Base-by-base conservation (phyloP, 73 alveolate species). In the Tetrahymena thermophila region DNA sequence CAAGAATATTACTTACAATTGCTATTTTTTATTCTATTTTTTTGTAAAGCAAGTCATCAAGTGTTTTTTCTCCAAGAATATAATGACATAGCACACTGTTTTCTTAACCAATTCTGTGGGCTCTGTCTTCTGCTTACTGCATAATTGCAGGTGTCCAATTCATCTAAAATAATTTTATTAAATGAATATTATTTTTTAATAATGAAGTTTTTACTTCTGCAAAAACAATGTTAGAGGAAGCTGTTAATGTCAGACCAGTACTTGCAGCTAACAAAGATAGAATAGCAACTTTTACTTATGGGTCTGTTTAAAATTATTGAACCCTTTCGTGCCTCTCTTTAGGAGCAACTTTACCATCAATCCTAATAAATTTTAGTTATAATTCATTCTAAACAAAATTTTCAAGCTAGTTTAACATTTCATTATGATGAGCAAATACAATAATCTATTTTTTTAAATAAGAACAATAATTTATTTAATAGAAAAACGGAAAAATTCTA, bases 41-140 rank as follows among this genome's bases (percentile, higher is more conserved):
- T 25, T 85, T 85, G 25, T 85, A 85, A 23, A 85, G 35, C 4
- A 19, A 28, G 10, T 85, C 94, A 85, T 85, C 94, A 25, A 40
- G 35, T 1, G 94, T 40, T 34, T 43, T 43, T 43, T 85, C 71
- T 3, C 94, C 99, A 94, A 97, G 96, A 94, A 99, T 95, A 94
- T 98, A 99, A 93, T 98, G 98, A 43, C 99, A 96, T 58, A 96
- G 97, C 23, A 99, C 99, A 42, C 96, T 89, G 44, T 98, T 96
- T 94, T 96, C 94, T 95, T 99, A 98, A 31, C 99, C 99, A 25
- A 98, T 97, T 28, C 99, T 96, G 96, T 99, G 99, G 0, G 98
- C 99, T 94, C 99, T 94, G 94, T 98, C 99, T 94, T 99, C 99
- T 3, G 99, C 99, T 94, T 99, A 98, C 42, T 96, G 96, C 99